Evolutionary conservation across 148 eudicot genomes (phyloP).

Genomic region (Mesembryanthemum crystallinum): DNA sequence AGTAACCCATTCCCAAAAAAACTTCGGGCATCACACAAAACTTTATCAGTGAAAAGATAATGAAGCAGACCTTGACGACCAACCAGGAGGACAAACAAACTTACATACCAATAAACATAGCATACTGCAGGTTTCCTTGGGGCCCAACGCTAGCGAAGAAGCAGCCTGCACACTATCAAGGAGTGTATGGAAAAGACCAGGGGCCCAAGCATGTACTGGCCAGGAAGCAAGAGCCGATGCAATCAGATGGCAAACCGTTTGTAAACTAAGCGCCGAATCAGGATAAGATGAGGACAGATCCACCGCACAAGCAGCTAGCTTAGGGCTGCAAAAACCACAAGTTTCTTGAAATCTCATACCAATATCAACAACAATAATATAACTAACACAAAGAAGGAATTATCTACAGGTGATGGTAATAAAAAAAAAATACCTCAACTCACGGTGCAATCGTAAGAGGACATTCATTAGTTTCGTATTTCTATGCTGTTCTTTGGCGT

Average conservation of each 20-base stretch:
- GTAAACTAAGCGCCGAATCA: constrained; percentile 69
- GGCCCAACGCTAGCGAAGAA: constrained; percentile 76
- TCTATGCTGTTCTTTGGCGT: constrained; percentile 85
- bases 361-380: background rate
- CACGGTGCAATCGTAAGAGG: constrained; percentile 83
- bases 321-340: constrained; percentile 65
- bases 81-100: background rate
- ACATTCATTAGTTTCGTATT: constrained; percentile 87
- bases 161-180: constrained; percentile 86
- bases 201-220: constrained; percentile 96
- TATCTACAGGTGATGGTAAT: background rate
- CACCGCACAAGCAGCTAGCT: constrained; percentile 75
- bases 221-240: constrained; percentile 94
- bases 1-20: background rate
- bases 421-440: constrained; percentile 55
- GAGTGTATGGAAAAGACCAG: constrained; percentile 82
- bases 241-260: constrained; percentile 85
- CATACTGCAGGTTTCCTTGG: constrained; percentile 89
- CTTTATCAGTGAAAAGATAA: background rate
- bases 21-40: background rate
- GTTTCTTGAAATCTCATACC: background rate
- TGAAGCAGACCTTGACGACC: background rate
- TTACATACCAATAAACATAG: constrained; percentile 68
- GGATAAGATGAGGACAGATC: constrained; percentile 75
- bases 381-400: background rate